These are phyloP conservation scores for Logfia minima DNA, from an alignment of 129 eudicot genomes.

Conservation along the genomic window DNA sequence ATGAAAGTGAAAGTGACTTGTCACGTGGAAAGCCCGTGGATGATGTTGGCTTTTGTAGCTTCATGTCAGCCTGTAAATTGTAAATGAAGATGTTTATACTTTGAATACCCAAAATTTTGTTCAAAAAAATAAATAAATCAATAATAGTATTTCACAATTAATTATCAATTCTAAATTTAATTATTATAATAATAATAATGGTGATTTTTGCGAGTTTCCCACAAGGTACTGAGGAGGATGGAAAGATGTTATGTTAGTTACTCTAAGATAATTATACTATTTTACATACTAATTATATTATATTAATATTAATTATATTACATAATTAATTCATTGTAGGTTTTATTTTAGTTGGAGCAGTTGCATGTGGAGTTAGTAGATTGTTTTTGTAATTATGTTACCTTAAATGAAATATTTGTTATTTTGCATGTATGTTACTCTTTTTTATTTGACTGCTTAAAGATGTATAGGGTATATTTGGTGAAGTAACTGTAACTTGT, in stretches of 20 bases:
- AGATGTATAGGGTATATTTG: no score
- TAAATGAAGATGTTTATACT: no score
- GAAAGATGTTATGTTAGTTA: no score
- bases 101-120: no score
- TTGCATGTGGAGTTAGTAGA: constrained; percentile 14
- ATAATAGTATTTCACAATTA: no score
- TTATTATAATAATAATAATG: background rate
- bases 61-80: background rate
- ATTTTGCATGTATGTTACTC: no score
- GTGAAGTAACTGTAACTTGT: no score
- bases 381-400: constrained; percentile 3
- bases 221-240: constrained; percentile 44
- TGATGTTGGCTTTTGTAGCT: constrained; percentile 24
- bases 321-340: constrained; percentile 7
- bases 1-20: background rate
- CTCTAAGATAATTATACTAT: no score
- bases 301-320: background rate
- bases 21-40: constrained; percentile 35
- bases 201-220: constrained; percentile 56
- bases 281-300: background rate
- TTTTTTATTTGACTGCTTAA: no score
- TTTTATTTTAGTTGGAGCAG: background rate
- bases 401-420: background rate
- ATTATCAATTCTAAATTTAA: no score
- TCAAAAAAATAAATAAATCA: no score